Conservation (phyloP, 176 grass and related monocot genomes). For the Cymbopogon citratus region DNA sequence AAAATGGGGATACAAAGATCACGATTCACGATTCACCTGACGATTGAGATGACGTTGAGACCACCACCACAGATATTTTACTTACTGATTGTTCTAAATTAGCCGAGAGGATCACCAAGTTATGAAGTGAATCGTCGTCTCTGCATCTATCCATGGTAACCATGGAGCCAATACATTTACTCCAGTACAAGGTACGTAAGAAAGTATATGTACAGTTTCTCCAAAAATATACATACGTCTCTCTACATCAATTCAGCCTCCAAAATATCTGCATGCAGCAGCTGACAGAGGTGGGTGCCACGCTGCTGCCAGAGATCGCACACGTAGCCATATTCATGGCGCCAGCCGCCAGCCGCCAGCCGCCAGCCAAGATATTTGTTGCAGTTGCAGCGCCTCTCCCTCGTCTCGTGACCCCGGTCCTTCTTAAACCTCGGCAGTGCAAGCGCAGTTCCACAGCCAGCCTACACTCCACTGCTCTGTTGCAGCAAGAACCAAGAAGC, state of each 20-base stretch:
- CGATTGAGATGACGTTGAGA: neutral
- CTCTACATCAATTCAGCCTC: neutral
- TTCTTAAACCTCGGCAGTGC: constrained; percentile 30
- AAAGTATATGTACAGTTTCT: no score
- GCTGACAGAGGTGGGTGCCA: neutral
- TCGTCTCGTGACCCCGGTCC: neutral
- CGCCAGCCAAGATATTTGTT: constrained; percentile 52
- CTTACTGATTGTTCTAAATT: no score
- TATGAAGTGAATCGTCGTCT: no score
- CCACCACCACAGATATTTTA: no score
- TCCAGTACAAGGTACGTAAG: no score
- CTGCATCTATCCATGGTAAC: no score
- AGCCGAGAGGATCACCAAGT: no score
- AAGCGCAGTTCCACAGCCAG: neutral
- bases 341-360: neutral
- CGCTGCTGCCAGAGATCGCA: neutral
- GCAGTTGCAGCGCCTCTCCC: neutral
- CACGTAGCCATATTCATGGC: no score
- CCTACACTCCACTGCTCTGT: neutral
- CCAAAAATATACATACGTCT: no score
- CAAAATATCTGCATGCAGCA: neutral
- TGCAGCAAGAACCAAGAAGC: no score
- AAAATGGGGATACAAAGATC: neutral
- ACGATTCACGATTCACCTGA: neutral
- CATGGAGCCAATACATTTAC: no score